Evolutionary conservation across 768 basidiomycete species (phyloP), one percentile per base, ranked within the genome.

Genomic region (Naematelia aurantialba): DNA sequence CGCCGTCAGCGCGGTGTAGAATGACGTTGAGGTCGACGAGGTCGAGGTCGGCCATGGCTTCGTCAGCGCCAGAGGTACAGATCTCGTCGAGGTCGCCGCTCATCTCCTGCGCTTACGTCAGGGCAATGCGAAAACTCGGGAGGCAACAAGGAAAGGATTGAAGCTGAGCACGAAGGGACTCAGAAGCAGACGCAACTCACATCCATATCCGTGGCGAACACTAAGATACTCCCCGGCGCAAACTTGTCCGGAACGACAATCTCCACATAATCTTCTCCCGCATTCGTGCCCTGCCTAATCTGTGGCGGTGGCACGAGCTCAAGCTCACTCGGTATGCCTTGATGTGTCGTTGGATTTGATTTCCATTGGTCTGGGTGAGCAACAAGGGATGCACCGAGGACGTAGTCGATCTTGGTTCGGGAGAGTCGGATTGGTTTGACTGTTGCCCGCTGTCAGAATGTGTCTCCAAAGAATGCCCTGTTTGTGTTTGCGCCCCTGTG

Each of bases 171-270:
- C n/a, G n/a, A n/a, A n/a, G n/a, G n/a, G n/a, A n/a, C n/a, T n/a
- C n/a, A n/a, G n/a, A n/a, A n/a, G n/a, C n/a, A n/a, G n/a, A n/a
- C n/a, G n/a, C n/a, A n/a, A 63, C 68, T 51, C 45, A 69, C 73
- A 66, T 89, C 83, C 51, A 89, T 81, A 64, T 88, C 85, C 0
- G 93, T 96, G 71, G 87, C 85, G 70, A 97, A 97, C 19, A 99
- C 68, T 87, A 97, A 86, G 69, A 98, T 84, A 60, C 89, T 91
- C 10, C 94, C 94, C 0, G 94, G 92, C n/a, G 93, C 92, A 79
- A 98, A 99, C 67, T 81, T 80, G 34, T 91, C 87, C 0, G 96
- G 96, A 1, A 96, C 84, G 19, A 83, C 68, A 59, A 98, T 85
- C 73, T 91, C 89, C 21, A 87, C 83, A 76, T 81, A 89, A 0